phyloP scores from a whole-genome alignment of 306 rosid species.

The Senna siamea region DNA sequence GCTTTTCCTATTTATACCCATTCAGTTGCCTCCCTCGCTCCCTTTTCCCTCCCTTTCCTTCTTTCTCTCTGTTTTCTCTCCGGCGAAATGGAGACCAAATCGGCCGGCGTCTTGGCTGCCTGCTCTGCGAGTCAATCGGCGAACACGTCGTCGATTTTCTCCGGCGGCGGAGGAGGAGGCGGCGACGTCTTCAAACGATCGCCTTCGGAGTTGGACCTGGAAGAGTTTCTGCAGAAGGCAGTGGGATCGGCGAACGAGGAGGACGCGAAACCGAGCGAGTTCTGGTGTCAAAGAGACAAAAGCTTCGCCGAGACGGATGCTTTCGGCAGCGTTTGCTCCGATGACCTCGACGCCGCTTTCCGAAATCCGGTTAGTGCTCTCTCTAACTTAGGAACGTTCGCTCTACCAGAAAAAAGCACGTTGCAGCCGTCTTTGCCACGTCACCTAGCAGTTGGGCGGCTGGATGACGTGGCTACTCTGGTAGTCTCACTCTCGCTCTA shows the following conservation, averaged over 20 bases:
- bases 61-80: slow-evolving; percentile 33
- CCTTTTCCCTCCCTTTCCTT: slow-evolving; percentile 36
- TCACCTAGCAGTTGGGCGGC: not conserved
- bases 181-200: slow-evolving; percentile 48
- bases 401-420: too few species aligned
- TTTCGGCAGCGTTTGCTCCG: slow-evolving; percentile 39
- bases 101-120: not conserved
- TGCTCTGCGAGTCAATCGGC: slow-evolving; percentile 4
- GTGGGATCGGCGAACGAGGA: slow-evolving; percentile 22
- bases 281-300: slow-evolving; percentile 28
- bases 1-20: slow-evolving; percentile 46
- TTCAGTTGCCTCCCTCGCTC: slow-evolving; percentile 35
- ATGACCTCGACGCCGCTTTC: slow-evolving; percentile 40
- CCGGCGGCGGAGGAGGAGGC: not conserved
- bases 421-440: too few species aligned
- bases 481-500: not conserved
- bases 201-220: slow-evolving; percentile 49
- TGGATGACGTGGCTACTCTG: not conserved
- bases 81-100: slow-evolving; percentile 49
- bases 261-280: slow-evolving; percentile 44
- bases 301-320: slow-evolving; percentile 34
- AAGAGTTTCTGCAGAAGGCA: slow-evolving; percentile 42
- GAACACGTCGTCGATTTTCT: slow-evolving; percentile 10
- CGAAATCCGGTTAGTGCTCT: slow-evolving; percentile 58
- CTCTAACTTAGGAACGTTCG: slow-evolving; percentile 32